Evolutionary conservation across 805 yeast genomes (phyloP).

Genomic region (Kazachstania bromeliacearum): DNA sequence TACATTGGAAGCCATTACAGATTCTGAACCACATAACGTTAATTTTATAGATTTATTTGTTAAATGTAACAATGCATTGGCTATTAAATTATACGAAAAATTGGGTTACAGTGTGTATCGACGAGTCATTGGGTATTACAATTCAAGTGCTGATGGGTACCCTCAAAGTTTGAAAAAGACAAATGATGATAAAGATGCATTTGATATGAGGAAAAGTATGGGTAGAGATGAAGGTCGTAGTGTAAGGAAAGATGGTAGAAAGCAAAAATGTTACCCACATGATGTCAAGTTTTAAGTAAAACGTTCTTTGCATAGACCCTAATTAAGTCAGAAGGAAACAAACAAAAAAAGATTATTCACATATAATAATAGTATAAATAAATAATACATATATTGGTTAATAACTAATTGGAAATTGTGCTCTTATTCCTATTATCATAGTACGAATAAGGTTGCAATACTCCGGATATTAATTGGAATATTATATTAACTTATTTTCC

Average conservation of each 20-base stretch:
- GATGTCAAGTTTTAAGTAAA: conserved; percentile 47
- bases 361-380: no score
- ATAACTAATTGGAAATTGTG: no score
- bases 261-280: conserved; percentile 51
- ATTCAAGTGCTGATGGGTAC: conserved; percentile 40
- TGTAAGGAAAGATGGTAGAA: conserved; percentile 51
- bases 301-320: neutral
- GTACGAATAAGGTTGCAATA: no score
- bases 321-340: no score
- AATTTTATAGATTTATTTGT: conserved; percentile 89
- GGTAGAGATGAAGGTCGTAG: conserved; percentile 46
- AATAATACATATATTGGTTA: no score
- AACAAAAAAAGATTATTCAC: no score
- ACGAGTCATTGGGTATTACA: conserved; percentile 84
- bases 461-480: no score
- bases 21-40: conserved; percentile 67
- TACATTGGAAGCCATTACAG: conserved; percentile 64
- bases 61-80: conserved; percentile 72
- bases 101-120: conserved; percentile 79
- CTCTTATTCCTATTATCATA: no score
- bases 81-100: conserved; percentile 73
- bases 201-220: conserved; percentile 69
- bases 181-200: conserved; percentile 74
- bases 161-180: conserved; percentile 33
- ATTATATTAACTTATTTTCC: no score